Base-by-base conservation (phyloP, 441 rosid species). In the Daphne laureola region DNA sequence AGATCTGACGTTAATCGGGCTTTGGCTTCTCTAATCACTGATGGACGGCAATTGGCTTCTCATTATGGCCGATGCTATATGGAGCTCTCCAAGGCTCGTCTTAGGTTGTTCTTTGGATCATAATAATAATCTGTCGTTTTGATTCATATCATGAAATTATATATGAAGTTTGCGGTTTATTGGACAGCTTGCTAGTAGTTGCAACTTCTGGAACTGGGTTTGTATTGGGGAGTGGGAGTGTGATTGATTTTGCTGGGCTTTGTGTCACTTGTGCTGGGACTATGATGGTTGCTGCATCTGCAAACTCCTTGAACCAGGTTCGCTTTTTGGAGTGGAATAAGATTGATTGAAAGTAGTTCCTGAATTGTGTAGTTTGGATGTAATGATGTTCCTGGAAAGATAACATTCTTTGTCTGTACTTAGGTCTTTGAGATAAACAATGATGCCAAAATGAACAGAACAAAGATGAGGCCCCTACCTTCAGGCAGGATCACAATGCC, bases 81-180 rank as follows among this genome's bases (percentile, higher is more conserved):
- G 91, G 92, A 89, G 74, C 90, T 93, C 58, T 87, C 98, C 23
- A 93, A 93, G 79, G 98, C 97, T 71, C 82, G 89, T 57, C 97
- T 89, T 62, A 89, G 96, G 98, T 93, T 35, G 21, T 27, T 43
- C 50, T n/a, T 17, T 16, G 12, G 26, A 35, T 35, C 43, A 14
- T 12, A 49, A 17, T 12, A 49, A 17, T 55, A 3, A 26, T 16
- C 44, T 46, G 14, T 12, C 16, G 42, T 14, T 61, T 46, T 51
- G 14, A 0, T 5, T 47, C 63, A 3, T 40, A 13, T 25, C n/a
- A 18, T 12, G 8, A 16, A 40, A 44, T 54, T 1, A 12, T 17
- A 17, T 42, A 58, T 13, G 56, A 63, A 14, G 0, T 46, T 17
- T 8, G 15, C 65, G 41, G 27, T 27, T 46, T 17, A 67, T 13